Evolutionary conservation across 768 basidiomycete species (phyloP).

Genomic region (Trametes cinnabarina): DNA sequence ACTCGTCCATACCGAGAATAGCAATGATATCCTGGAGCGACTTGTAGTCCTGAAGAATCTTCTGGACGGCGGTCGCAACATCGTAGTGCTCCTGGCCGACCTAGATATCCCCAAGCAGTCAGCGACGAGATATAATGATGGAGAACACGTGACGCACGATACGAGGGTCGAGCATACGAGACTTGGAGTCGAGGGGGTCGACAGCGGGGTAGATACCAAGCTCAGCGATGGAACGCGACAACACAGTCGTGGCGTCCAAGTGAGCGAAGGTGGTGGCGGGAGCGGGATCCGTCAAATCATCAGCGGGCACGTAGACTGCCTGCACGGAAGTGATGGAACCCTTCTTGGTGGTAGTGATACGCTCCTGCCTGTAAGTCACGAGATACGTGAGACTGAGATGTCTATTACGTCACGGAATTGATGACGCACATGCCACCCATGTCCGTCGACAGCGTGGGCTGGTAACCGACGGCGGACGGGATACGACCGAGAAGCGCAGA

Average conservation of each 20-base stretch:
- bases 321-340: conserved; percentile 99
- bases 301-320: conserved; percentile 99
- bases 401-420: background rate
- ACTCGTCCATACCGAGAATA: conserved; percentile 99
- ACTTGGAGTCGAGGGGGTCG: conserved; percentile 99
- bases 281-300: conserved; percentile 99
- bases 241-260: conserved; percentile 99
- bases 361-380: conserved; percentile 76
- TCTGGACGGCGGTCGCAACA: conserved; percentile 94
- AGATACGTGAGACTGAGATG: conserved; percentile 5
- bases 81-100: conserved; percentile 93
- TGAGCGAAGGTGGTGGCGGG: conserved; percentile 99
- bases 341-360: conserved; percentile 99
- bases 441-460: conserved; percentile 98
- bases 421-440: conserved; percentile 96
- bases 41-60: conserved; percentile 97
- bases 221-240: conserved; percentile 98
- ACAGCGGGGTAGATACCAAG: conserved; percentile 99
- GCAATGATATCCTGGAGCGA: conserved; percentile 99
- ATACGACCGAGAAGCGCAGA: conserved; percentile 99
- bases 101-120: conserved; percentile 32
- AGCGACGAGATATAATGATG: background rate
- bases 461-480: conserved; percentile 99
- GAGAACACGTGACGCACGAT: conserved; percentile 64
- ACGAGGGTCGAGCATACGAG: conserved; percentile 99